Conservation (phyloP, 1,139 yeast species). For the Saccharomycopsis hybrid region DNA sequence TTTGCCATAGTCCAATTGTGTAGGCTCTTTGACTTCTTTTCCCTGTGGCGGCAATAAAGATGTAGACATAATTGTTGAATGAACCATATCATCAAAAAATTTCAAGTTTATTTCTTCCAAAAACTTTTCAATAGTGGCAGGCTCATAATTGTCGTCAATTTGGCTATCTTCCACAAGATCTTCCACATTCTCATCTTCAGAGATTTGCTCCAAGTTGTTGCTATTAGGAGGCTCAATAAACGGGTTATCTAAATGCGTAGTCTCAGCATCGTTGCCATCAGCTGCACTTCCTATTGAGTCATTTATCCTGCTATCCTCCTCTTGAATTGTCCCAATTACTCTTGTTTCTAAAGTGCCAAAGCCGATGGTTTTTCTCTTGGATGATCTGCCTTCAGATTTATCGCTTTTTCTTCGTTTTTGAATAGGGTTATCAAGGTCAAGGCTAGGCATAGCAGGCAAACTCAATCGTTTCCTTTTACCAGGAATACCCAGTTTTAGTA, state of each 20-base stretch:
- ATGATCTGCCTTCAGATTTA: not conserved
- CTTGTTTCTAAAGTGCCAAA: not conserved
- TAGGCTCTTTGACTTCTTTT: conserved; percentile 21
- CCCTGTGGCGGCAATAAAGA: conserved; percentile 13
- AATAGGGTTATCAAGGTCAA: too few species aligned
- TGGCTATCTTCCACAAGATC: not conserved
- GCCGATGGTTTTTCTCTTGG: conserved; percentile 6
- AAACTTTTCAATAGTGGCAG: conserved; percentile 14
- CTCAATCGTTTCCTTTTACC: conserved; percentile 10
- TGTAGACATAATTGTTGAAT: conserved; percentile 16
- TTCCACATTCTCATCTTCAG: not conserved
- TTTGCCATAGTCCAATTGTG: conserved; percentile 15
- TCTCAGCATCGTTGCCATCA: too few species aligned
- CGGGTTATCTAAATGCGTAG: not conserved
- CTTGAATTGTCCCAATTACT: not conserved
- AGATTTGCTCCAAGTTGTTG: not conserved
- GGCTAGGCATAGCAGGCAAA: conserved; percentile 2
- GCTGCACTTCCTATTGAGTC: not conserved
- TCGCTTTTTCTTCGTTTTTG: not conserved
- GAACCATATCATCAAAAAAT: conserved; percentile 21
- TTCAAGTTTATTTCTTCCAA: conserved; percentile 15
- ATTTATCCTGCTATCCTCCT: not conserved
- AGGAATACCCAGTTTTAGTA: conserved; percentile 12
- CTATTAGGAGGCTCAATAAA: not conserved
- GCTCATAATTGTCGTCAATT: conserved; percentile 7